Evolutionary conservation across 208 protist genomes (phyloP).

Genomic region (Acanthamoeba triangularis): DNA sequence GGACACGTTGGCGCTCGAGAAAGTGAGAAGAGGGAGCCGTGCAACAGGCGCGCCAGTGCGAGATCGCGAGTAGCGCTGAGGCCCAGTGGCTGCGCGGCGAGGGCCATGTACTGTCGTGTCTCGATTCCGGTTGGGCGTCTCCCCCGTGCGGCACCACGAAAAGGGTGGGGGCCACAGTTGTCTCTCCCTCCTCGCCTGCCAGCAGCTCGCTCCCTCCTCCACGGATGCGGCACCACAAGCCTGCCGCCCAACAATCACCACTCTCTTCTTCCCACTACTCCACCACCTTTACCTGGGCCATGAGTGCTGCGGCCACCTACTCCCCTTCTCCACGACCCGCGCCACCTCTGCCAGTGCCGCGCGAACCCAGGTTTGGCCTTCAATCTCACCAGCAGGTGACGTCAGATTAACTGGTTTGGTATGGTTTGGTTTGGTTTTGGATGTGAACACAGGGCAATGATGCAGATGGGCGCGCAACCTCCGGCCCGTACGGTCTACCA

Average conservation of each 20-base stretch:
- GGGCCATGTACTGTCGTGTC: too few species aligned
- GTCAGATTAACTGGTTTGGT: too few species aligned
- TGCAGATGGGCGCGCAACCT: constrained; percentile 29
- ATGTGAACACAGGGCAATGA: neutral
- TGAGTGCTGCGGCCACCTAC: neutral
- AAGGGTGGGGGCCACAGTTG: too few species aligned
- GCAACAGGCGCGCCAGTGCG: neutral
- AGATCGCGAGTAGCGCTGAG: too few species aligned
- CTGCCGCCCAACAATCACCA: neutral
- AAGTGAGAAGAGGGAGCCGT: neutral
- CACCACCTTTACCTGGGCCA: neutral
- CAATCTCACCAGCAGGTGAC: too few species aligned
- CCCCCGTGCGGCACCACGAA: too few species aligned
- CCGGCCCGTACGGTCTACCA: constrained; percentile 5
- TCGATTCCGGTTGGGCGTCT: neutral
- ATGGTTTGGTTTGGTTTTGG: too few species aligned
- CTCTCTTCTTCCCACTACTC: too few species aligned
- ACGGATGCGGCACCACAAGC: too few species aligned
- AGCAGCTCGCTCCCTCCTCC: too few species aligned
- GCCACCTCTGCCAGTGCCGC: neutral
- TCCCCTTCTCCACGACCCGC: neutral
- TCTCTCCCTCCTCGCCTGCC: too few species aligned
- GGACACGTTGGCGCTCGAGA: neutral
- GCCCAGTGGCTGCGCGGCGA: too few species aligned
- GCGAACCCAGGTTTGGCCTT: neutral